Evolutionary conservation across 2,329 filamentous ascomycete genomes (phyloP), one percentile per base, ranked within the genome.

Genomic region (Chaetomiaceae sp.): DNA sequence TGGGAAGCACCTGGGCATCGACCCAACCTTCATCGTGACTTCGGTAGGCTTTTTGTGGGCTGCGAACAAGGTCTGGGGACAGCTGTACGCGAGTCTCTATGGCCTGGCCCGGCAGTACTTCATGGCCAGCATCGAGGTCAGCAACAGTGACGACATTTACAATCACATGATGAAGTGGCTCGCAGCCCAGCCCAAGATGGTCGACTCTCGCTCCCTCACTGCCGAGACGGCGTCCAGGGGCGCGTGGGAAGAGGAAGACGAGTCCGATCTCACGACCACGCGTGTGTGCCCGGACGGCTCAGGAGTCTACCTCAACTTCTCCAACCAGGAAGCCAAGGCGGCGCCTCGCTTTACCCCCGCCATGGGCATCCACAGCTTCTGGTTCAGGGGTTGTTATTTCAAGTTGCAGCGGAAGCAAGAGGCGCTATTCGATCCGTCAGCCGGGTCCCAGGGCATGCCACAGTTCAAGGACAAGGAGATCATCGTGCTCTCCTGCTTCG

Each of bases 131-230:
- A 70, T 85, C 49, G 73, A 74, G 44, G 70, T 85, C 42, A 71
- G 68, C 51, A 76, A 74, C 53, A 71, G 71, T 38, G 81, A 85
- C 58, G 74, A 78, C 48, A 81, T 83, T 23, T 82, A 82, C 59
- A 45, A 62, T 3, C 76, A 83, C 46, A 59, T 85, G 43, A 81
- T 83, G 70, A 73, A 75, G 46, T 85, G 77, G 70, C 70, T 83
- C 7, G 75, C 76, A 0, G 63, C 72, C 35, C 76, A 82, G 60
- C 74, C 75, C 9, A 70, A 68, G 19, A 73, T 79, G 53, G 69
- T 69, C 27, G 73, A 73, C 41, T 79, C 77, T 33, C 72, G 77
- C 13, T 72, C 71, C 5, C 66, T 83, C 14, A 76, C 73, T 55
- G 80, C 78, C 6, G 76, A 82, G 61, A 82, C 79, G 0, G 70